These are phyloP conservation scores for Fagopyrum homotropicum DNA, from an alignment of 148 eudicot species.

Conservation along the genomic window DNA sequence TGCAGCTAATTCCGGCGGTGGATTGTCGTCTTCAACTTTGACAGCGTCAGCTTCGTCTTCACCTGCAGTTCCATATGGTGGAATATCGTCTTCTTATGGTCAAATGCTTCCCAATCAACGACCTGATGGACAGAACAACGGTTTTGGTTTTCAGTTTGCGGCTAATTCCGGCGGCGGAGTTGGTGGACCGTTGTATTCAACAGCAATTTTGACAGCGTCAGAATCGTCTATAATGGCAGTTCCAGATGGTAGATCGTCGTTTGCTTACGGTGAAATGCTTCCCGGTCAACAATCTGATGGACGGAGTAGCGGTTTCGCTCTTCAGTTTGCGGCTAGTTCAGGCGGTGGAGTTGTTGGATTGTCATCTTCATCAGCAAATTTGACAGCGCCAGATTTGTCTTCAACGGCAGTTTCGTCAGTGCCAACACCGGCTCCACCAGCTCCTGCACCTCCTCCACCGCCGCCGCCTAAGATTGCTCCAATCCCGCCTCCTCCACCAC, in stretches of 20 bases:
- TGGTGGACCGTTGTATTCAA: background rate
- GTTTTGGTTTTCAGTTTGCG: background rate
- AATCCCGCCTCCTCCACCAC: constrained; percentile 29
- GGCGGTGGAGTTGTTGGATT: background rate
- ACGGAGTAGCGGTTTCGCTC: background rate
- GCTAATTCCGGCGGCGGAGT: background rate
- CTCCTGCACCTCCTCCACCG: background rate
- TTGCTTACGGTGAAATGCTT: background rate
- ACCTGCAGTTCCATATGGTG: background rate
- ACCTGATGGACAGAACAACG: background rate
- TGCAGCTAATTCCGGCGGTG: background rate
- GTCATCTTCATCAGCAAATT: background rate
- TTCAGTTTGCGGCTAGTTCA: background rate
- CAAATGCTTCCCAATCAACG: background rate
- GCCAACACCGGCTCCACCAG: background rate
- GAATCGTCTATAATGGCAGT: background rate
- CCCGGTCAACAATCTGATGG: background rate
- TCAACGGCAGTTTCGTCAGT: background rate
- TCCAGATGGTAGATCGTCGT: too few relatives aligned
- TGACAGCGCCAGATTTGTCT: background rate
- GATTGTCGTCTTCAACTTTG: background rate
- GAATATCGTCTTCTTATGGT: background rate
- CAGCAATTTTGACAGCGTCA: background rate
- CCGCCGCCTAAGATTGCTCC: constrained; percentile 18
- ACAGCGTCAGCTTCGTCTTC: background rate